Evolutionary conservation across 2,329 filamentous ascomycete genomes (phyloP).

Genomic region (Aureobasidium sp.): DNA sequence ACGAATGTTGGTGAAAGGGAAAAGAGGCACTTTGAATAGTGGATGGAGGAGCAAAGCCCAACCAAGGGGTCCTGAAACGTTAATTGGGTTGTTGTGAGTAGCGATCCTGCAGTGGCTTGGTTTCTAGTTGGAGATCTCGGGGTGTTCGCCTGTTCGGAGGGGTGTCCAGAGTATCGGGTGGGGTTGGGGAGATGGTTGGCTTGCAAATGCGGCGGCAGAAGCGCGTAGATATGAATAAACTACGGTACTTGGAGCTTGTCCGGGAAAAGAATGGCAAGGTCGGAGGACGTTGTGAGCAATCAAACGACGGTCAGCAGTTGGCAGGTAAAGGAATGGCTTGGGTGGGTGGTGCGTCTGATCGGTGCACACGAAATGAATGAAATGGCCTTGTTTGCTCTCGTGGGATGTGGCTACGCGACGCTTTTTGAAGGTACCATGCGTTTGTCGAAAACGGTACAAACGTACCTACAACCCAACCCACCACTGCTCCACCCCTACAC

Average conservation of each 20-base stretch:
- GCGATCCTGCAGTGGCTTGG: conserved; percentile 9
- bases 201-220: neutral
- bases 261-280: conserved; percentile 5
- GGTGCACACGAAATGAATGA: conserved; percentile 1
- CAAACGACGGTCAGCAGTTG: conserved; percentile 10
- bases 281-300: conserved; percentile 6
- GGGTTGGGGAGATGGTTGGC: neutral
- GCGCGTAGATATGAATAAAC: conserved; percentile 3
- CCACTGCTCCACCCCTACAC: conserved; percentile 2
- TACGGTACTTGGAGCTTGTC: neutral
- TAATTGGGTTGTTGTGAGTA: neutral
- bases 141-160: neutral
- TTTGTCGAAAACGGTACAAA: conserved; percentile 11
- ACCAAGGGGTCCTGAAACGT: conserved; percentile 3
- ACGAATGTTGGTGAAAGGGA: neutral
- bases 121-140: neutral
- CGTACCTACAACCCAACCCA: neutral
- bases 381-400: neutral
- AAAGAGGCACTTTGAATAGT: neutral
- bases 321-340: conserved; percentile 1
- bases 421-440: conserved; percentile 8
- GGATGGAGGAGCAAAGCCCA: neutral
- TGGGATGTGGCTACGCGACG: conserved; percentile 2
- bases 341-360: neutral
- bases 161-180: neutral